These are phyloP conservation scores for Dacryopinax spathularia DNA, from an alignment of 768 basidiomycete species.

Conservation along the genomic window DNA sequence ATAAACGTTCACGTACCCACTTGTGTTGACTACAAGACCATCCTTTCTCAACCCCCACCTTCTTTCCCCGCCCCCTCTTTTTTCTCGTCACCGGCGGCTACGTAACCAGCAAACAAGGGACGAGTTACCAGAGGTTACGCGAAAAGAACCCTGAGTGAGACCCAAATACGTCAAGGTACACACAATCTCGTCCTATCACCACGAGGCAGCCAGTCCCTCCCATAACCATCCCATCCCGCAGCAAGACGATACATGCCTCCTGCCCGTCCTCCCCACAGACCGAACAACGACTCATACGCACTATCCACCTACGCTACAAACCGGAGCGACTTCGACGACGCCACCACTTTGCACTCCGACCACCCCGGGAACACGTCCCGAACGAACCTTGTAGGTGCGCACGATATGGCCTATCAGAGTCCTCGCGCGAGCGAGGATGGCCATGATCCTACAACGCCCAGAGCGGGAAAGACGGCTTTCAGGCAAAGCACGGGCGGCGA, in stretches of 20 bases:
- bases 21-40: slow-evolving; percentile 2
- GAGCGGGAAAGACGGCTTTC: not conserved
- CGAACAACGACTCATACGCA: not conserved
- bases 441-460: not conserved
- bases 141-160: not conserved
- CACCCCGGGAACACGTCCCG: not conserved
- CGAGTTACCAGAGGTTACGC: too few species aligned
- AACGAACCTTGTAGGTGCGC: not conserved
- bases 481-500: not conserved
- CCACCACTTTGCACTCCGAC: not conserved
- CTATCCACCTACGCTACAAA: not conserved
- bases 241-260: not conserved
- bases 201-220: not conserved
- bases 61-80: too few species aligned
- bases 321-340: not conserved
- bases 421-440: not conserved
- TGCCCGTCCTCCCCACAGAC: not conserved
- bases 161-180: too few species aligned
- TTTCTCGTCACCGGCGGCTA: too few species aligned
- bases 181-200: not conserved
- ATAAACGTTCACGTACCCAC: not conserved
- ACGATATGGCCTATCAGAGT: not conserved
- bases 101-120: too few species aligned
- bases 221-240: too few species aligned
- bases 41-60: slow-evolving; percentile 2